Evolutionary conservation across 2,329 filamentous ascomycete genomes (phyloP), one percentile per base, ranked within the genome.

Genomic region (Nemania sp.): DNA sequence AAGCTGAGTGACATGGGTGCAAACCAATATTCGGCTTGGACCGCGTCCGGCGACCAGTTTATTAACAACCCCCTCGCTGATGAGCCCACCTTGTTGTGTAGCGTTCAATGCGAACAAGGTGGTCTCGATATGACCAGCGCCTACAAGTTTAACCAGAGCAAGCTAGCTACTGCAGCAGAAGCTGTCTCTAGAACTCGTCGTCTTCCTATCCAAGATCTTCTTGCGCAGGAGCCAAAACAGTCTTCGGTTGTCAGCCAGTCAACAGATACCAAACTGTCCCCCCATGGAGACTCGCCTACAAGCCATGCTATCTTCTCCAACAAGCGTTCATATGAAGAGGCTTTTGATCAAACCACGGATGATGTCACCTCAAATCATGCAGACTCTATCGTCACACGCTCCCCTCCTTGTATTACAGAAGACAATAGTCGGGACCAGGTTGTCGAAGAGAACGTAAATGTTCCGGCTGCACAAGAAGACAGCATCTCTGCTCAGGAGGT

Each of bases 81-180:
- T 32, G 60, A 65, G 48, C 43, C 63, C 35, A 45, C 51, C 10
- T 20, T n/a, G 34, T 15, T 60, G 25, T 49, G 46, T 43, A 1
- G 37, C 29, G 25, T 65, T 40, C 60, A 62, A 13, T 45, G 40
- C 12, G 60, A 63, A 15, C 67, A 60, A 37, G 65, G 61, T 2
- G 71, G 73, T 18, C 43, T 70, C n/a, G 72, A 74, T 20, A 73
- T 73, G 71, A 71, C 72, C 5, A 73, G 71, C 59, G 72, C 72
- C 10, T 73, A 67, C 34, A 68, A 65, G 7, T 74, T 69, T 46
- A 67, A 72, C 17, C 65, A 68, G 29, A 74, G 72, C 62, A 73
- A 74, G 59, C 60, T 64, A 39, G 65, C 62, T 17, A 57, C 57
- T 13, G 62, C 65, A 10, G 54, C 25, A 29, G 60, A 57, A 25